phyloP scores from a whole-genome alignment of 768 basidiomycete genomes.

The Macrolepiota fuliginosa region DNA sequence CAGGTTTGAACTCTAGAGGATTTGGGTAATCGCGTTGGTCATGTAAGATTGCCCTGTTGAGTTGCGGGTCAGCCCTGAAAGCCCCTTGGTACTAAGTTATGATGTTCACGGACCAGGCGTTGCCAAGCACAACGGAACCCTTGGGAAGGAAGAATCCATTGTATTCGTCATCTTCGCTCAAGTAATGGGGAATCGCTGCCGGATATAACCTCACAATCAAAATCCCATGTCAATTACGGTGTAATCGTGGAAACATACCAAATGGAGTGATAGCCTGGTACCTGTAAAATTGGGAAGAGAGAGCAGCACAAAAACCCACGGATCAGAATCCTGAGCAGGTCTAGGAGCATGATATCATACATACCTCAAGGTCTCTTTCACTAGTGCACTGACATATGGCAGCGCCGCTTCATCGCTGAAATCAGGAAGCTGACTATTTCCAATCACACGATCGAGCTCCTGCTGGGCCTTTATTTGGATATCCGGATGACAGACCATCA shows the following conservation, averaged over 20 bases:
- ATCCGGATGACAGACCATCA: constrained; percentile 20
- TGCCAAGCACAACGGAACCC: constrained; percentile 19
- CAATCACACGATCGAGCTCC: constrained; percentile 26
- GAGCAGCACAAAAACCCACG: not conserved
- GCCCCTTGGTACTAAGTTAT: not conserved
- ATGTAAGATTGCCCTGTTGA: constrained; percentile 20
- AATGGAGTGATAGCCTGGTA: constrained; percentile 19
- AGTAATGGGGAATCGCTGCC: constrained; percentile 20
- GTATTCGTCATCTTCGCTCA: constrained; percentile 21
- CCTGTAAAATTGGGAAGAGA: not conserved
- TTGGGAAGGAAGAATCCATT: constrained; percentile 18
- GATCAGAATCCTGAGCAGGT: not conserved
- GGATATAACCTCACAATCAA: not conserved
- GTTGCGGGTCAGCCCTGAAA: not conserved
- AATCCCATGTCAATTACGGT: not conserved
- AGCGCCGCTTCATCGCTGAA: constrained; percentile 19
- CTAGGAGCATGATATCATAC: not conserved
- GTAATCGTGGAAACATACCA: constrained; percentile 11
- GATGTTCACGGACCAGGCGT: constrained; percentile 17
- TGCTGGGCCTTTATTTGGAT: constrained; percentile 20
- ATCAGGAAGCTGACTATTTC: constrained; percentile 17
- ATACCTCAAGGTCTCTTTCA: constrained; percentile 21
- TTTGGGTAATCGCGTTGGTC: constrained; percentile 21
- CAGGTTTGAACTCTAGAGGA: constrained; percentile 19
- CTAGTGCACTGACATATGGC: constrained; percentile 20